Percentiles rank a stretch among this genome's conserved stretches.
phyloP scores from a whole-genome alignment of 202 grass and related monocot species.

The Setaria italica region DNA sequence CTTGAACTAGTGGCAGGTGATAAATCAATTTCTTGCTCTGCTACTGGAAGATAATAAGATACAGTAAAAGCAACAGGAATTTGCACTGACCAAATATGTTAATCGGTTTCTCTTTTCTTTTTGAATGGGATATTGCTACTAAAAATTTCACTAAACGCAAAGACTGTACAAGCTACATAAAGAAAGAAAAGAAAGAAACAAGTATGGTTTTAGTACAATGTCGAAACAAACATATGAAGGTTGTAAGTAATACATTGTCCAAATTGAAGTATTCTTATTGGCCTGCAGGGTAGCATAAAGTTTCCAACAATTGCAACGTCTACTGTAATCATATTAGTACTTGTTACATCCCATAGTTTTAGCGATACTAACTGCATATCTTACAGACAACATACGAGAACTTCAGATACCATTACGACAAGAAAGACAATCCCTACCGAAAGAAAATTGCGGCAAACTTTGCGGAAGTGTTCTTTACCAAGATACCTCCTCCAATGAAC shows the following conservation, averaged over 20 bases:
- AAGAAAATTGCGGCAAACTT: conserved; percentile 62
- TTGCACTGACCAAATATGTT: neutral
- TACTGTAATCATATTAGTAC: neutral
- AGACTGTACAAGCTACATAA: neutral
- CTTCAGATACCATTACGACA: conserved; percentile 70
- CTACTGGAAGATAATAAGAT: neutral
- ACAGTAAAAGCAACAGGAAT: neutral
- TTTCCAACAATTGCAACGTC: neutral
- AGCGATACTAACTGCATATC: conserved; percentile 13
- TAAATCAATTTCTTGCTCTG: neutral
- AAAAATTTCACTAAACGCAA: neutral
- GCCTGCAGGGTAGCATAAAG: neutral
- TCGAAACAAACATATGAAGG: neutral
- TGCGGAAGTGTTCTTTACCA: conserved; percentile 59
- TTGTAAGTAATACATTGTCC: neutral
- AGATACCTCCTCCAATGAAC: conserved; percentile 63
- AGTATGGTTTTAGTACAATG: neutral
- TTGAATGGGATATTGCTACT: neutral
- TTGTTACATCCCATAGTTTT: neutral
- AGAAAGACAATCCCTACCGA: conserved; percentile 67
- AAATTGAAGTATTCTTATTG: neutral
- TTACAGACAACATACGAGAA: conserved; percentile 77
- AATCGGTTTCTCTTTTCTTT: neutral
- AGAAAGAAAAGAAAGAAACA: neutral
- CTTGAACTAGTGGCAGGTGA: conserved; percentile 22